These are phyloP conservation scores for Penicillium odoratum DNA, from an alignment of 495 filamentous ascomycete species.

Conservation along the genomic window DNA sequence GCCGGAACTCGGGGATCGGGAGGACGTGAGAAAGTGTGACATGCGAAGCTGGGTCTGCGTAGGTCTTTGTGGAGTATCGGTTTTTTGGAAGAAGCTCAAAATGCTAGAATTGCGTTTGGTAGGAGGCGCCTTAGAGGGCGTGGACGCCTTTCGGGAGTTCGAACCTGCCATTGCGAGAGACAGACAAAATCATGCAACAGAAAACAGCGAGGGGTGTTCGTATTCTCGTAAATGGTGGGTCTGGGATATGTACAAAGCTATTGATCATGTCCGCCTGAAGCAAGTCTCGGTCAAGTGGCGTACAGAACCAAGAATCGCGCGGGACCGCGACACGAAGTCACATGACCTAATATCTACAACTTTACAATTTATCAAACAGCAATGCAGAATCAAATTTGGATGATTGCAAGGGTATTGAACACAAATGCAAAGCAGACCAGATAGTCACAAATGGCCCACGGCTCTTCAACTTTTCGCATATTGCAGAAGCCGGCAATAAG, in stretches of 20 bases:
- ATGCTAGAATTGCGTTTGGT: constrained; percentile 70
- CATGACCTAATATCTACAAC: constrained; percentile 21
- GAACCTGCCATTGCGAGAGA: constrained; percentile 23
- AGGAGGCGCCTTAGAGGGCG: constrained; percentile 26
- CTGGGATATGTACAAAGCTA: constrained; percentile 12
- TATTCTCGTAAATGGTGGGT: neutral
- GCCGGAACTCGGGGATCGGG: constrained; percentile 24
- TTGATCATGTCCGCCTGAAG: neutral
- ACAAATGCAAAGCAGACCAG: constrained; percentile 14
- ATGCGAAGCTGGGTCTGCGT: constrained; percentile 39
- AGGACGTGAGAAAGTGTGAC: constrained; percentile 39
- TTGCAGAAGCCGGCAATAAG: neutral
- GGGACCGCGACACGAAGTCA: constrained; percentile 42
- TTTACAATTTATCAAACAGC: neutral
- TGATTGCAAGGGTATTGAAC: constrained; percentile 15
- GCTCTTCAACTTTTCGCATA: constrained; percentile 2
- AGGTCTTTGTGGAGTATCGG: constrained; percentile 46
- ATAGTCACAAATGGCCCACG: neutral
- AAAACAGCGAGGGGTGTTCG: neutral
- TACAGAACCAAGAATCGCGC: constrained; percentile 16
- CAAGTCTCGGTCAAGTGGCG: constrained; percentile 8
- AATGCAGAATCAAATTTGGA: constrained; percentile 4
- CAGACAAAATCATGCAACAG: neutral
- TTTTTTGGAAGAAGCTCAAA: constrained; percentile 79
- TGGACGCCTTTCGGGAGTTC: constrained; percentile 27